Base-by-base conservation (phyloP, 805 yeast genomes). In the Kuraishia borneana region DNA sequence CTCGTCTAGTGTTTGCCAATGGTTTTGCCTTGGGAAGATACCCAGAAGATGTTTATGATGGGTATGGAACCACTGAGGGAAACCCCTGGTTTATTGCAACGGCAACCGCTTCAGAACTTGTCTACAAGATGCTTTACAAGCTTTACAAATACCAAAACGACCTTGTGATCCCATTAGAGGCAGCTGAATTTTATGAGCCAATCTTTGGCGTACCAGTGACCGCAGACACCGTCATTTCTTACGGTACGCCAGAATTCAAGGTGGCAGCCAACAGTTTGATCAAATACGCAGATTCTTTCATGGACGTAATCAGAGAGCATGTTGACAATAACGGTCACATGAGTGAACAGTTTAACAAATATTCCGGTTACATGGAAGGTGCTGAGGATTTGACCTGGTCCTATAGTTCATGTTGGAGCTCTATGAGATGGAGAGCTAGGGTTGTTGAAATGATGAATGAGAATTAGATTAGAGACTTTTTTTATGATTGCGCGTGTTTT, bases 51-150 rank as follows among this genome's bases (percentile, higher is more conserved):
- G 53, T 79, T 7, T 88, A 88, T 54, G 79, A 88, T 52, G 95
- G 95, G 0, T 58, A 63, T 39, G 76, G 74, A 0, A 61, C 69
- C 0, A 64, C 78, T 21, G 84, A 78, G 45, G 96, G 96, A 3
- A 87, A 88, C 48, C 96, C 97, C 5, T 88, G 96, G 97, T 85
- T 87, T 50, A 69, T 88, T 38, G 61, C 83, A 3, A 82, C 89
- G 1, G 71, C 81, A 1, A 63, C 81, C 3, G 84, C 83, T 2
- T 61, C 83, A 4, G 83, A 79, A 49, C 43, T 78, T 13, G 49
- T 80, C 29, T 79, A 68, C 53, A 73, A 70, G 46, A 50, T 71
- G 38, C 61, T 80, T 19, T 58, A 58, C 50, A 68, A 68, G 40
- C 52, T 68, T 26, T 56, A 61, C 41, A 44, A 44, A 6, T 41